Evolutionary conservation across 2,329 filamentous ascomycete genomes (phyloP), one percentile per base, ranked within the genome.

Genomic region (Aspergillus pseudoglaucus): DNA sequence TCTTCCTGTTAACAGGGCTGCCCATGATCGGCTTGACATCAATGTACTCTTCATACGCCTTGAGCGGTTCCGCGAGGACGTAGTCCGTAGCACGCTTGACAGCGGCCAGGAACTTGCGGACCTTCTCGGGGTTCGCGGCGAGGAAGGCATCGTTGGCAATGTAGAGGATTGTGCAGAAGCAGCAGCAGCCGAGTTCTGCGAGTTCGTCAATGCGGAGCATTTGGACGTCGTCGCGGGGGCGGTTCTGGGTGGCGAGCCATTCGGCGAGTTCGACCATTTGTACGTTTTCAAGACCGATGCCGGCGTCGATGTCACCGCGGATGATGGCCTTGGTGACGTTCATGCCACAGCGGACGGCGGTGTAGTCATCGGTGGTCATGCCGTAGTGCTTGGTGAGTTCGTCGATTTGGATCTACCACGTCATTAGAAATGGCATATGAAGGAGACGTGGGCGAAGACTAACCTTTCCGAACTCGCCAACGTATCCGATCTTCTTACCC

Each of bases 171-270:
- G 82, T 82, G 70, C 86, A 90, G 79, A 90, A 90, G 76, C 86
- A 90, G 79, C 86, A 90, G 73, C 86, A 90, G 44, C 86, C 86
- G 3, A 89, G 75, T 66, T 88, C 84, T 30, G 86, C 86, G 23
- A 90, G 82, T 71, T 89, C 80, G 64, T 90, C 86, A 61, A 90
- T 90, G 59, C 86, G 82, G 15, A 90, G 79, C 85, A 90, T 89
- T 69, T 87, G 82, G 6, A 88, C 86, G 53, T 89, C 85, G 12
- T 73, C 70, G 63, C 78, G 79, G 50, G 81, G 77, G 1, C 84
- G 82, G 56, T 76, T 76, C 63, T 87, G 83, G 0, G 63, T 53
- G 0, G 75, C 75, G 17, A 89, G 81, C 85, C 85, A 89, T 62
- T 88, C 84, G 65, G 86, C 85, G 1, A 90, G 76, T 68, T 89